These are phyloP conservation scores for Elongisporangium undulatum DNA, from an alignment of 352 stramenopile species.

Conservation along the genomic window DNA sequence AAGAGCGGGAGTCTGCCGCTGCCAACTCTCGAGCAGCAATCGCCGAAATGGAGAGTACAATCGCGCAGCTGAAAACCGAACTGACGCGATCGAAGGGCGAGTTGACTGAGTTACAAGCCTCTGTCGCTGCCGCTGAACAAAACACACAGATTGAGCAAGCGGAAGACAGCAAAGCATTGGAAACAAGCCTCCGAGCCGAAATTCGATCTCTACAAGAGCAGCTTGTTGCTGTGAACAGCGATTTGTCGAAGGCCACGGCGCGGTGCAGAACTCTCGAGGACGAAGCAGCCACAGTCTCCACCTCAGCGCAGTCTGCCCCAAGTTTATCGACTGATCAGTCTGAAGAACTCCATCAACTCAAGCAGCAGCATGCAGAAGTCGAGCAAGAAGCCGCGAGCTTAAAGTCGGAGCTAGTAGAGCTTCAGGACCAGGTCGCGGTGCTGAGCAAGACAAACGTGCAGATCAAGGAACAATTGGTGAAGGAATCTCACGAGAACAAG, in stretches of 20 bases:
- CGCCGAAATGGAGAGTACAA: conserved; percentile 8
- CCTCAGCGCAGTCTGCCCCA: neutral
- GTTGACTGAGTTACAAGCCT: conserved; percentile 8
- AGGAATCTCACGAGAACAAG: conserved; percentile 43
- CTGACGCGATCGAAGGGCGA: conserved; percentile 4
- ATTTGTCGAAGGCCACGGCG: neutral
- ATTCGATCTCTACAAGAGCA: conserved; percentile 10
- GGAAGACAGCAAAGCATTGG: conserved; percentile 9
- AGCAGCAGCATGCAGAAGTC: conserved; percentile 9
- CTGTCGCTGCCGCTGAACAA: conserved; percentile 7
- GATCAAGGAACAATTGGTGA: conserved; percentile 34
- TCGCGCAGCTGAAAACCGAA: conserved; percentile 13
- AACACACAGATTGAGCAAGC: conserved; percentile 8
- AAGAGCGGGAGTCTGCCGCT: conserved; percentile 7
- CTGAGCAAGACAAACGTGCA: conserved; percentile 23
- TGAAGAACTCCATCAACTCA: conserved; percentile 13
- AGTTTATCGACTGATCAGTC: neutral
- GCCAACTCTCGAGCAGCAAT: conserved; percentile 4
- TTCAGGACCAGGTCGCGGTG: conserved; percentile 24
- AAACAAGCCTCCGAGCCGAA: conserved; percentile 12
- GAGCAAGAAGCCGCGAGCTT: conserved; percentile 13
- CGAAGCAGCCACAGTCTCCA: neutral
- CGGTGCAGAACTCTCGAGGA: neutral
- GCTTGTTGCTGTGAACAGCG: conserved; percentile 2
- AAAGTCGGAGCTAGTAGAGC: conserved; percentile 18